Percentiles rank a stretch among this genome's conserved stretches.
Evolutionary conservation across 371 early-diverging fungal genomes (phyloP).

Genomic region (Sporodiniella umbellata): DNA sequence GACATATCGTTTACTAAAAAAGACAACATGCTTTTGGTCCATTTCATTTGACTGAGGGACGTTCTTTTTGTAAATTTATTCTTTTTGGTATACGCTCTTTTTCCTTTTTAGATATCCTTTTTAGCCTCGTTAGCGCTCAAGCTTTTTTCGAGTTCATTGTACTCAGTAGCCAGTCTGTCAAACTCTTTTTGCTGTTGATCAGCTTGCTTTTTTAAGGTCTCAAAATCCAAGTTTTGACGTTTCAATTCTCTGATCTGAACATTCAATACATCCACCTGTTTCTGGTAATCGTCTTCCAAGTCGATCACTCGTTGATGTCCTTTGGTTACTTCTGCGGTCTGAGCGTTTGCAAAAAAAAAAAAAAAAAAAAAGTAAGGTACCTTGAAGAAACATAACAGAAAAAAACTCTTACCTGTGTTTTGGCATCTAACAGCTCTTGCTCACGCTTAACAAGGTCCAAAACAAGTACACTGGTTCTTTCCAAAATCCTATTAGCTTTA

Average conservation of each 20-base stretch:
- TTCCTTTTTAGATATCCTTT: background rate
- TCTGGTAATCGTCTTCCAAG: slow-evolving; percentile 25
- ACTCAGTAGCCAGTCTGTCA: slow-evolving; percentile 70
- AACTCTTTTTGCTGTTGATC: slow-evolving; percentile 65
- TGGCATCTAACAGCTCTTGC: slow-evolving; percentile 52
- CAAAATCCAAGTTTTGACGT: slow-evolving; percentile 57
- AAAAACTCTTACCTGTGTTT: slow-evolving; percentile 11
- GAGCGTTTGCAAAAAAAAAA: no score
- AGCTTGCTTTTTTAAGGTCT: slow-evolving; percentile 76
- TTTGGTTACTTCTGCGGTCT: slow-evolving; percentile 18
- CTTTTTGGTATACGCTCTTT: background rate
- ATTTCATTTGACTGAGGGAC: background rate
- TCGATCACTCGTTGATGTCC: slow-evolving; percentile 19
- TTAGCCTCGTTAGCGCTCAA: background rate
- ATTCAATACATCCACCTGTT: slow-evolving; percentile 16
- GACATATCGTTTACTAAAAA: no score
- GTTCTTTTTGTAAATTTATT: background rate
- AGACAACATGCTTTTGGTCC: no score
- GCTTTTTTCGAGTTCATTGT: slow-evolving; percentile 50
- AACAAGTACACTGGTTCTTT: slow-evolving; percentile 67
- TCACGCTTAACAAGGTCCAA: slow-evolving; percentile 61
- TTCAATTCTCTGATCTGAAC: slow-evolving; percentile 49
- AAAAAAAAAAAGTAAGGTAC: no score
- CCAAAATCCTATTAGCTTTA: slow-evolving; percentile 61
- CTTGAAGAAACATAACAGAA: no score